These are phyloP conservation scores for Pelargonium fulgidum DNA, from an alignment of 441 rosid genomes.

Conservation along the genomic window DNA sequence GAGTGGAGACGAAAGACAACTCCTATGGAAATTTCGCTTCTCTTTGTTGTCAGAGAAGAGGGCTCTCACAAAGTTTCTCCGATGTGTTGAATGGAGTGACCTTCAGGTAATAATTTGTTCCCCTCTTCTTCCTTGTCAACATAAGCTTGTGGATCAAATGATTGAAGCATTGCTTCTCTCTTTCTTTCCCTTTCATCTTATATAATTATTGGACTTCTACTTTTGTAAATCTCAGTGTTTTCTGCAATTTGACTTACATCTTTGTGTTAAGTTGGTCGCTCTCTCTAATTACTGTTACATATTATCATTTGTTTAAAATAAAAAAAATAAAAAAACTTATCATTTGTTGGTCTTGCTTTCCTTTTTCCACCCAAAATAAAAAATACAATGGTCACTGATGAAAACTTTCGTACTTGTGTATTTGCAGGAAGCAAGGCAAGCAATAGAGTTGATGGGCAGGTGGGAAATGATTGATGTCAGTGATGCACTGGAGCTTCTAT, in stretches of 20 bases:
- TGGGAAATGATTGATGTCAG: slow-evolving; percentile 94
- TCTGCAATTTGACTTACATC: neutral
- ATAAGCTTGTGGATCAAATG: neutral
- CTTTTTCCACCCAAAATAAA: neutral
- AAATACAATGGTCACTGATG: slow-evolving; percentile 12
- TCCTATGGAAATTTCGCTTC: slow-evolving; percentile 95
- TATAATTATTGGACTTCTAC: slow-evolving; percentile 6
- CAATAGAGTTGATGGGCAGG: slow-evolving; percentile 78
- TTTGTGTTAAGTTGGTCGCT: slow-evolving; percentile 15
- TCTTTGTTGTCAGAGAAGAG: slow-evolving; percentile 91
- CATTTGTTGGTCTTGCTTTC: neutral
- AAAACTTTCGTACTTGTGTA: slow-evolving; percentile 26
- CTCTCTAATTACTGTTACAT: slow-evolving; percentile 8
- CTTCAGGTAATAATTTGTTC: slow-evolving; percentile 54
- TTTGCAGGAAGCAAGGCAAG: slow-evolving; percentile 96
- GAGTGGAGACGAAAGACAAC: slow-evolving; percentile 97
- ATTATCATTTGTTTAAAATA: neutral
- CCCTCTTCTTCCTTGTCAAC: slow-evolving; percentile 3
- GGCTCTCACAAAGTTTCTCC: slow-evolving; percentile 93
- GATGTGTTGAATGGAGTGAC: slow-evolving; percentile 99
- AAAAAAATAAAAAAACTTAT: neutral
- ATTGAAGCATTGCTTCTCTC: slow-evolving; percentile 8
- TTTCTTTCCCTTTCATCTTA: neutral
- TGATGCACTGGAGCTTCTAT: slow-evolving; percentile 92
- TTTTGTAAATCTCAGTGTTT: neutral